Percentiles rank a stretch among this genome's conserved stretches.
These are phyloP conservation scores for Mortierella alpina DNA, from an alignment of 192 early-diverging fungal genomes.

Conservation along the genomic window DNA sequence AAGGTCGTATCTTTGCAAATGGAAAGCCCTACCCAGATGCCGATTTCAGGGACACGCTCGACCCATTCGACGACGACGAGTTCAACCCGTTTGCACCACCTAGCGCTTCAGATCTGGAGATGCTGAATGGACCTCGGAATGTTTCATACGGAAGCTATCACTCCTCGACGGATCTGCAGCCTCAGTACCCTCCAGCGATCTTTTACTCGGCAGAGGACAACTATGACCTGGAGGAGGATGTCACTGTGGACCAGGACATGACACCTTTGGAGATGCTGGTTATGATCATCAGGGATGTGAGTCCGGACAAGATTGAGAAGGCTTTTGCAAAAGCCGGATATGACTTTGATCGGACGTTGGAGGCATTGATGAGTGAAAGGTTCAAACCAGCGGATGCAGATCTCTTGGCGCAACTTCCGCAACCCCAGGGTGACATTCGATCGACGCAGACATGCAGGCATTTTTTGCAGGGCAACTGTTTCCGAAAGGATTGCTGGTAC, in stretches of 20 bases:
- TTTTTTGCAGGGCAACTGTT: conserved; percentile 66
- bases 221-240: conserved; percentile 17
- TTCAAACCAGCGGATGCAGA: conserved; percentile 5
- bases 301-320: conserved; percentile 48
- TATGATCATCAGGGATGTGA: conserved; percentile 55
- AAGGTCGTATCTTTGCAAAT: background rate
- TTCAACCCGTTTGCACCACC: conserved; percentile 54
- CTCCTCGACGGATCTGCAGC: background rate
- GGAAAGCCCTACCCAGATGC: background rate
- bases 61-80: conserved; percentile 52
- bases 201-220: conserved; percentile 24
- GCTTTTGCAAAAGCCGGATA: conserved; percentile 52
- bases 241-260: conserved; percentile 57
- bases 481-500: conserved; percentile 67
- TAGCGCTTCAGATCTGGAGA: conserved; percentile 37
- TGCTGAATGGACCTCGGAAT: conserved; percentile 19
- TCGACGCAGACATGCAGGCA: conserved; percentile 60
- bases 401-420: background rate
- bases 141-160: conserved; percentile 25
- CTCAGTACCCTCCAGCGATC: conserved; percentile 33
- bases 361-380: conserved; percentile 30
- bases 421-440: conserved; percentile 6
- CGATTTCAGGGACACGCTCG: conserved; percentile 18
- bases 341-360: conserved; percentile 58
- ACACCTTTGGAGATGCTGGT: conserved; percentile 58